Evolutionary conservation across 352 stramenopile species (phyloP).

Genomic region (Pythium rishiriense): DNA sequence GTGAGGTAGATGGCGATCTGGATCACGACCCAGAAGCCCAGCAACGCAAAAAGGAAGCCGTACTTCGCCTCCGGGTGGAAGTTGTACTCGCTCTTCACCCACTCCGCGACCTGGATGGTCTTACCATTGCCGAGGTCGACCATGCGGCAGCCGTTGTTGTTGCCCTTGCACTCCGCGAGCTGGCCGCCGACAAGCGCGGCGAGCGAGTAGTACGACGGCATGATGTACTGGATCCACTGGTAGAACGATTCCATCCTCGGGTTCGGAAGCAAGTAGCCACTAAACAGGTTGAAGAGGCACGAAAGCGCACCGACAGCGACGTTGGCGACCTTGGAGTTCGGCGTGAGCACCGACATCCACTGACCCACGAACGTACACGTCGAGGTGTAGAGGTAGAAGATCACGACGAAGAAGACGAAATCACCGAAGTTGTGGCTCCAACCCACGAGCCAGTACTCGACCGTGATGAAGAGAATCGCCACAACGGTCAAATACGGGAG

Average conservation of each 20-base stretch:
- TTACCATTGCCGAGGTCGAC: slow-evolving; percentile 22
- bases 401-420: slow-evolving; percentile 47
- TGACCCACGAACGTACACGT: slow-evolving; percentile 66
- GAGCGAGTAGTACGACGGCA: slow-evolving; percentile 61
- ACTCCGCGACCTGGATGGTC: slow-evolving; percentile 30
- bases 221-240: slow-evolving; percentile 71
- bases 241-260: slow-evolving; percentile 58
- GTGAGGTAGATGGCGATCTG: slow-evolving; percentile 62
- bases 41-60: slow-evolving; percentile 42
- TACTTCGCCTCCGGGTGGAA: slow-evolving; percentile 50
- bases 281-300: slow-evolving; percentile 70
- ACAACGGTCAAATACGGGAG: slow-evolving; percentile 62
- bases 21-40: slow-evolving; percentile 58
- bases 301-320: slow-evolving; percentile 69
- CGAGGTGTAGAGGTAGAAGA: slow-evolving; percentile 63
- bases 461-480: slow-evolving; percentile 43
- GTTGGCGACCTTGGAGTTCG: slow-evolving; percentile 77
- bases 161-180: slow-evolving; percentile 37
- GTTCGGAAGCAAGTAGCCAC: slow-evolving; percentile 50
- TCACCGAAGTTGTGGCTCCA: slow-evolving; percentile 56
- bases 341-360: slow-evolving; percentile 73
- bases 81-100: slow-evolving; percentile 50
- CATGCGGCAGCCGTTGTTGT: slow-evolving; percentile 23
- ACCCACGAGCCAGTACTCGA: slow-evolving; percentile 72
- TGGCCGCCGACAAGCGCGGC: slow-evolving; percentile 39